These are phyloP conservation scores for Bryum argenteum DNA, from an alignment of 225 moss, liverwort and hornwort species.

Conservation along the genomic window DNA sequence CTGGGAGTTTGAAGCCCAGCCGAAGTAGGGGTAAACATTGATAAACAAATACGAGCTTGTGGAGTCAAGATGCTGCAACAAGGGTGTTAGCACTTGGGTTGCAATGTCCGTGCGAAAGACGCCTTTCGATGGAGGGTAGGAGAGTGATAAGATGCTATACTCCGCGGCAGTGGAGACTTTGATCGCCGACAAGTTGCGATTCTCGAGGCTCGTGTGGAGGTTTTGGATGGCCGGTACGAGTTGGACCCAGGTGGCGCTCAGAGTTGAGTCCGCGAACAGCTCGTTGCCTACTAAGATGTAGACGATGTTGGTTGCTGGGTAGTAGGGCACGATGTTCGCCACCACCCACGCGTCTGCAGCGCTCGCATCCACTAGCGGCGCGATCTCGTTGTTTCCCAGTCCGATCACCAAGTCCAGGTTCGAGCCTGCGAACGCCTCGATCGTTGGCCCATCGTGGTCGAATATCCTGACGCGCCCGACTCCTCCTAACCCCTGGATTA, in stretches of 20 bases:
- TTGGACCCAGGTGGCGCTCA: slow-evolving; percentile 37
- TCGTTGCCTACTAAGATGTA: slow-evolving; percentile 49
- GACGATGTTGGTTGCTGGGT: slow-evolving; percentile 48
- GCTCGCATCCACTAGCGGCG: slow-evolving; percentile 27
- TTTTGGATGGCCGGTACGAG: slow-evolving; percentile 48
- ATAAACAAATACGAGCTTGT: slow-evolving; percentile 59
- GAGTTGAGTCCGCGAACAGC: slow-evolving; percentile 33
- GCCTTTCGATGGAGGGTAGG: slow-evolving; percentile 47
- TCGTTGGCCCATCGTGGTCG: slow-evolving; percentile 42
- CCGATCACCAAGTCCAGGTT: slow-evolving; percentile 41
- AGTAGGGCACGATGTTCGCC: slow-evolving; percentile 42
- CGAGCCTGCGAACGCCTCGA: slow-evolving; percentile 42
- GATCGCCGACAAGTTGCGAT: slow-evolving; percentile 28
- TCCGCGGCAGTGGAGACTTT: slow-evolving; percentile 44
- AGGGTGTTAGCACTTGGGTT: slow-evolving; percentile 42
- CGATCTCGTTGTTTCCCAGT: slow-evolving; percentile 37
- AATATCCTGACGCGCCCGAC: slow-evolving; percentile 45
- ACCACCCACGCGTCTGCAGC: slow-evolving; percentile 45
- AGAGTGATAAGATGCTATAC: slow-evolving; percentile 35
- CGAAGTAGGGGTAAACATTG: slow-evolving; percentile 78
- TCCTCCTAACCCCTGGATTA: slow-evolving; percentile 37
- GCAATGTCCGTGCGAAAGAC: slow-evolving; percentile 38
- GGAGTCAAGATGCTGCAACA: slow-evolving; percentile 40
- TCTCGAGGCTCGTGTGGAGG: slow-evolving; percentile 39
- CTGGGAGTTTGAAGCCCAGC: slow-evolving; percentile 61